phyloP scores from a whole-genome alignment of 2,329 filamentous ascomycete species.

The Penicillium sp. region DNA sequence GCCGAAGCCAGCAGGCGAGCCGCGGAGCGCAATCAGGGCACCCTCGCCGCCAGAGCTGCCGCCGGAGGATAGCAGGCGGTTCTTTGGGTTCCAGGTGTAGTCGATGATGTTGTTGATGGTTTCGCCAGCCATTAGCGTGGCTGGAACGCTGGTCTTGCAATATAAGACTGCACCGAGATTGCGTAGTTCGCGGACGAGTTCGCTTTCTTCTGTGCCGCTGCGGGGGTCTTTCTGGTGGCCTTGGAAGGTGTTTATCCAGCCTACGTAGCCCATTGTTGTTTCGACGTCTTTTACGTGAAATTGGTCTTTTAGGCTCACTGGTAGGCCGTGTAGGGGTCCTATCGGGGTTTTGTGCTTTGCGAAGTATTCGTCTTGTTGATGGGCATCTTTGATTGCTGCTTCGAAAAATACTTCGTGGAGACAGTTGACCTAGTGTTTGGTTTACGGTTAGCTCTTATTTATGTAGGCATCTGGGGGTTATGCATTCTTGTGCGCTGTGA shows the following conservation, averaged over 20 bases:
- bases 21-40: slow-evolving; percentile 55
- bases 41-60: slow-evolving; percentile 62
- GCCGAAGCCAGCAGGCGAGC: slow-evolving; percentile 57
- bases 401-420: slow-evolving; percentile 58
- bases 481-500: background rate
- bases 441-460: background rate
- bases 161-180: slow-evolving; percentile 56
- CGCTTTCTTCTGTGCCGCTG: slow-evolving; percentile 54
- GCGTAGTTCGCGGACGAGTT: slow-evolving; percentile 58
- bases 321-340: slow-evolving; percentile 64
- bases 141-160: slow-evolving; percentile 57
- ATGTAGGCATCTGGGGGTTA: background rate
- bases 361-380: slow-evolving; percentile 50
- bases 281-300: slow-evolving; percentile 53
- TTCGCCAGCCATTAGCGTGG: slow-evolving; percentile 59
- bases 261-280: slow-evolving; percentile 63
- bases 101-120: slow-evolving; percentile 63
- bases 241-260: slow-evolving; percentile 64
- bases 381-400: slow-evolving; percentile 51
- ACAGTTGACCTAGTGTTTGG: slow-evolving; percentile 43
- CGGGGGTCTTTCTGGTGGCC: slow-evolving; percentile 54
- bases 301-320: slow-evolving; percentile 55
- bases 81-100: slow-evolving; percentile 58
- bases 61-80: slow-evolving; percentile 54
- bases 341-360: slow-evolving; percentile 45